Evolutionary conservation across 1,284 basidiomycete genomes (phyloP).

Genomic region (Bjerkandera adusta): DNA sequence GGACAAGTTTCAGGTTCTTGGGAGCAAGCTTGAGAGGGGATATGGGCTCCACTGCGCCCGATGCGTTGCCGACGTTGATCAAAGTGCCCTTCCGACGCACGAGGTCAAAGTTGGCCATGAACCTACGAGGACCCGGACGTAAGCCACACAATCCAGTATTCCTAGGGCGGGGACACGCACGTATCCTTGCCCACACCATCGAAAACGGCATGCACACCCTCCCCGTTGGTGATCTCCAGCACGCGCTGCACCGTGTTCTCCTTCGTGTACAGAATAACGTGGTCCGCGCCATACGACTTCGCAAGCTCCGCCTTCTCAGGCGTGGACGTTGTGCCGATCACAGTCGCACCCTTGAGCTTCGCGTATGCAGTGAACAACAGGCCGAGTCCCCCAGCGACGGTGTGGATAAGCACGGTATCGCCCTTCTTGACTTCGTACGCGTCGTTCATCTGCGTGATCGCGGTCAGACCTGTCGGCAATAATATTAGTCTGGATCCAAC

Average conservation of each 20-base stretch:
- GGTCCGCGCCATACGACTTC: conserved; percentile 77
- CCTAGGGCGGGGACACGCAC: conserved; percentile 37
- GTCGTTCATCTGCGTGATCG: conserved; percentile 78
- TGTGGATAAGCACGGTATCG: conserved; percentile 80
- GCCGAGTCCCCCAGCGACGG: conserved; percentile 82
- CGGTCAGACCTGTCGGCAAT: conserved; percentile 53
- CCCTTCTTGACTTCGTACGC: conserved; percentile 80
- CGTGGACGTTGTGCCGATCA: conserved; percentile 94
- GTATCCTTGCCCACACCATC: conserved; percentile 96
- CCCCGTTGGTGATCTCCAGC: conserved; percentile 77
- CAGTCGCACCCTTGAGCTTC: conserved; percentile 77
- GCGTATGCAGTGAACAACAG: conserved; percentile 61
- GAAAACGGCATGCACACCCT: conserved; percentile 85
- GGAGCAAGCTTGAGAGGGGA: conserved; percentile 70
- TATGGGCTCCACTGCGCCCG: conserved; percentile 76
- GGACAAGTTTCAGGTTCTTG: conserved; percentile 82
- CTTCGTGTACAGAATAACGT: conserved; percentile 81
- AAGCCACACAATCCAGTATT: not conserved
- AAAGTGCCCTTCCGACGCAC: conserved; percentile 81
- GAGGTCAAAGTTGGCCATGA: conserved; percentile 81
- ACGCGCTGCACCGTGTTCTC: conserved; percentile 73
- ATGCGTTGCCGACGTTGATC: conserved; percentile 91
- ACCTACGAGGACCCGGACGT: conserved; percentile 42
- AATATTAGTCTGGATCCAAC: too few relatives aligned
- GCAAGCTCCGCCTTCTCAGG: conserved; percentile 85